Percentiles rank a stretch among this genome's conserved stretches.
These are phyloP conservation scores for Lactifluus subvellereus DNA, from an alignment of 768 basidiomycete species.

Conservation along the genomic window DNA sequence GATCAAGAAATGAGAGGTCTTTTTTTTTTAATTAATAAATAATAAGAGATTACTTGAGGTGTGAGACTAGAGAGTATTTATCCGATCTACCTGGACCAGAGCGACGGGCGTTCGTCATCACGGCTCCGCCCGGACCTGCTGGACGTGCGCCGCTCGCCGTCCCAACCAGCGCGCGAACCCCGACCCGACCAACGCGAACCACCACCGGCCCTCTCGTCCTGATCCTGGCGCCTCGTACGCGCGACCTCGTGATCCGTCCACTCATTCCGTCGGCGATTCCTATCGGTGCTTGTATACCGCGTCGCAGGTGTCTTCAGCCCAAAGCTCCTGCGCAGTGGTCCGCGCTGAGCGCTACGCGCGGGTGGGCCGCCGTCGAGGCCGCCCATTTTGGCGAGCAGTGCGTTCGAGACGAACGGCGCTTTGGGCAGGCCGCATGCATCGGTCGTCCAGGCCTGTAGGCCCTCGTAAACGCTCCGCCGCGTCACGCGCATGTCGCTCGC, in stretches of 20 bases:
- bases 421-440: constrained; percentile 17
- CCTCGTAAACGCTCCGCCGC: constrained; percentile 10
- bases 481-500: constrained; percentile 10
- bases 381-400: constrained; percentile 19
- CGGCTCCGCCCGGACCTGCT: neutral
- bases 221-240: neutral
- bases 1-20: neutral
- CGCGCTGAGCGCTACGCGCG: neutral
- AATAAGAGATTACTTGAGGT: neutral
- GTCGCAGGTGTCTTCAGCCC: neutral
- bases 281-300: constrained; percentile 6
- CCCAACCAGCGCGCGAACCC: constrained; percentile 1
- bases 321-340: constrained; percentile 1
- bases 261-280: constrained; percentile 15
- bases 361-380: neutral
- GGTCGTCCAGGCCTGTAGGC: constrained; percentile 20
- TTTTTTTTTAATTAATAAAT: too few relatives aligned
- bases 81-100: neutral
- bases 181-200: neutral
- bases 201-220: neutral
- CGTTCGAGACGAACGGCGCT: constrained; percentile 11
- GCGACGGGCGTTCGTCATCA: neutral
- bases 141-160: neutral
- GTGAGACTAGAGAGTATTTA: neutral
- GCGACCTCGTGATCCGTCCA: neutral